Evolutionary conservation across 2,329 filamentous ascomycete species (phyloP), one percentile per base, ranked within the genome.

Genomic region (Geosmithia putterillii): DNA sequence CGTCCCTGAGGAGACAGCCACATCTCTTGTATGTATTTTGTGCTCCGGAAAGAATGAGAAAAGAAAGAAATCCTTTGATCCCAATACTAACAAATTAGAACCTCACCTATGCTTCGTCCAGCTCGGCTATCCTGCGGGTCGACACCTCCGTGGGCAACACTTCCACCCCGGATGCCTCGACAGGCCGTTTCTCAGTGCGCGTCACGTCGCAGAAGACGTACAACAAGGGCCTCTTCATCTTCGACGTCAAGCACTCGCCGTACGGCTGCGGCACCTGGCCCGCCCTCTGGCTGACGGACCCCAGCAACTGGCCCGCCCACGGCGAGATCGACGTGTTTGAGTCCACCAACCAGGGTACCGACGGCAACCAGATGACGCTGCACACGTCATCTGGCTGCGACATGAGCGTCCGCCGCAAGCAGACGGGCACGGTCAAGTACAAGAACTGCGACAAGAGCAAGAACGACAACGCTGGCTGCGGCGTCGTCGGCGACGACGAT

Each of bases 301-400:
- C 67, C 1, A 59, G 55, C 50, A 70, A 79, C 60, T 81, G 79
- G 80, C 79, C 81, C 3, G 51, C 56, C 5, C 67, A 81, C 48
- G 79, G 79, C 46, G 80, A 83, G 57, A 80, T 81, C 47, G 77
- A 81, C 54, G 53, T 81, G 20, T 67, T 81, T 57, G 77, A 81
- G 56, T 65, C 74, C 8, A 67, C 69, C 44, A 80, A 81, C 57
- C 57, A 66, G 41, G 76, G 62, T 35, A 61, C 58, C 2, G 58
- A 66, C 15, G 76, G 77, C 25, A 80, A 79, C 54, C 64, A 70
- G 48, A 69, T 81, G 60, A 74, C 75, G 3, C 64, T 82, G 38
- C 78, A 82, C 61, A 77, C 76, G 3, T 70, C 59, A 3, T 47
- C 60, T 0, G 59, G 59, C 10, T 79, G 75, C 51, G 67, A 64